A percentile compares a stretch with the other conserved stretches of the same genome.
phyloP scores from a whole-genome alignment of 1,284 basidiomycete genomes.

The Apiotrichum sp. region DNA sequence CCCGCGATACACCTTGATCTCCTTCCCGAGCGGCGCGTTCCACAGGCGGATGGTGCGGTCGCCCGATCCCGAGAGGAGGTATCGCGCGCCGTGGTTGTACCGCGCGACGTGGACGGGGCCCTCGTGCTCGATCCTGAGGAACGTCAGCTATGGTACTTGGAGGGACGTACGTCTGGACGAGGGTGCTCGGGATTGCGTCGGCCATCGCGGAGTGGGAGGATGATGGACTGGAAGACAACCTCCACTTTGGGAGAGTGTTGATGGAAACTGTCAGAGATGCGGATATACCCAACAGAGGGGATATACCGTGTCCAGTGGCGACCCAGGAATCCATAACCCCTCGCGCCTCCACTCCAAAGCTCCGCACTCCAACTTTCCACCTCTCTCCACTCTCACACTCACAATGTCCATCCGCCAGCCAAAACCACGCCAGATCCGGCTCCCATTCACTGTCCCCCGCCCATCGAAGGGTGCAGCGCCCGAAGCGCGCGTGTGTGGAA shows the following conservation, averaged over 20 bases:
- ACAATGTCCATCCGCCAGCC: slow-evolving; percentile 42
- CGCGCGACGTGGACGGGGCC: slow-evolving; percentile 76
- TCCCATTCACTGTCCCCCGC: slow-evolving; percentile 39
- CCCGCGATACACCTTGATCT: slow-evolving; percentile 82
- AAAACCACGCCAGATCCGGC: slow-evolving; percentile 36
- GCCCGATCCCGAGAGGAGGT: slow-evolving; percentile 82
- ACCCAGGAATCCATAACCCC: too few species aligned
- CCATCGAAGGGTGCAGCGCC: slow-evolving; percentile 25
- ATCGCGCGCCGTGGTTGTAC: slow-evolving; percentile 80
- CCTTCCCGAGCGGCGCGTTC: slow-evolving; percentile 76
- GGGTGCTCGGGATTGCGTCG: not conserved
- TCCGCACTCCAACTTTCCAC: too few species aligned
- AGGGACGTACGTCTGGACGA: not conserved
- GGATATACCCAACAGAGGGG: too few species aligned
- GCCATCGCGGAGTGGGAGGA: too few species aligned
- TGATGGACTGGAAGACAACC: too few species aligned
- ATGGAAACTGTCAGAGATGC: too few species aligned
- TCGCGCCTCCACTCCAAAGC: too few species aligned
- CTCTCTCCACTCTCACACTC: too few species aligned
- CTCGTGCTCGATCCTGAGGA: slow-evolving; percentile 54
- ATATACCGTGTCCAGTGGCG: too few species aligned
- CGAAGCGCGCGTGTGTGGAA: slow-evolving; percentile 29
- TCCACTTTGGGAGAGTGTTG: too few species aligned
- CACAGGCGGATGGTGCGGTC: slow-evolving; percentile 85
- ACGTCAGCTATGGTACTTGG: not conserved